phyloP scores from a whole-genome alignment of 2,329 filamentous ascomycete species.

The Malbranchea zuffiana region DNA sequence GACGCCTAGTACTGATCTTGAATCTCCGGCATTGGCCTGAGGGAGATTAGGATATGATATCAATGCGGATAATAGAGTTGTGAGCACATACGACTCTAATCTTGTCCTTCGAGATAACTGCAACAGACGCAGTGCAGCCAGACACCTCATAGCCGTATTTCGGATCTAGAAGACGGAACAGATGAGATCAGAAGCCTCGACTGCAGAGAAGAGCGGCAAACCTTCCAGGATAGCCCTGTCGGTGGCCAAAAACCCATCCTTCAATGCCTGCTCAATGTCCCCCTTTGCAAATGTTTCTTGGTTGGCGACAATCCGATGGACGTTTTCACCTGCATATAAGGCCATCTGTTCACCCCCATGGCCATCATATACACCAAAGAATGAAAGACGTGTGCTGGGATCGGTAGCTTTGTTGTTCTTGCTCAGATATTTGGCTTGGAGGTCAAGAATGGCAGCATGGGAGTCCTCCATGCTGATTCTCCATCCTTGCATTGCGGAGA shows the following conservation, averaged over 20 bases:
- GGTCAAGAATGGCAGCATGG: constrained; percentile 79
- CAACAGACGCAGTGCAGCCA: constrained; percentile 90
- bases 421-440: constrained; percentile 51
- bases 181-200: neutral
- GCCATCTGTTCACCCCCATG: constrained; percentile 97
- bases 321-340: constrained; percentile 78
- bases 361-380: constrained; percentile 96
- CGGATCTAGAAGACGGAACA: constrained; percentile 54
- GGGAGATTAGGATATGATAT: constrained; percentile 9
- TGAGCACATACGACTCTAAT: constrained; percentile 74
- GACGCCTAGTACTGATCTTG: constrained; percentile 84
- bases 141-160: constrained; percentile 97
- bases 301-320: constrained; percentile 88
- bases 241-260: constrained; percentile 93
- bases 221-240: constrained; percentile 92
- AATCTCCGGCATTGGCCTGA: constrained; percentile 94
- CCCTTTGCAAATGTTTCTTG: constrained; percentile 87
- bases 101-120: constrained; percentile 77
- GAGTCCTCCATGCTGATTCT: constrained; percentile 99
- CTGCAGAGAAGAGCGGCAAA: constrained; percentile 37
- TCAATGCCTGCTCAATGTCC: constrained; percentile 88
- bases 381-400: constrained; percentile 66
- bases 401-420: constrained; percentile 45
- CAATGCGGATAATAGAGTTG: constrained; percentile 17
- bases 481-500: constrained; percentile 99